Conservation (phyloP, 2,329 filamentous ascomycete species). For the Coleophoma eucalyptorum region DNA sequence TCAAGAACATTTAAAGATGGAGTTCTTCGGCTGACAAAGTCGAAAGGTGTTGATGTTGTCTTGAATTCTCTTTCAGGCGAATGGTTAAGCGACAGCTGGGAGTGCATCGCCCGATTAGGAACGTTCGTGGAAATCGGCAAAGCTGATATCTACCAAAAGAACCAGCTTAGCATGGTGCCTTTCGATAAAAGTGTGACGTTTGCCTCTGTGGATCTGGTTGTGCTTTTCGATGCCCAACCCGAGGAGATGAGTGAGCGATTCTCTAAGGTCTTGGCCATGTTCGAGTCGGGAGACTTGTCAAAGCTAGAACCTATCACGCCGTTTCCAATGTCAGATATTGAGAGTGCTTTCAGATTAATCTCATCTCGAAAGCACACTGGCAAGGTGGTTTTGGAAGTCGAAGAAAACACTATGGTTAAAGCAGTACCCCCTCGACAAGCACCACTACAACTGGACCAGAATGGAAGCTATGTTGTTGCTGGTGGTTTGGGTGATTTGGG, state of each 20-base stretch:
- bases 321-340: constrained; percentile 30
- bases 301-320: constrained; percentile 27
- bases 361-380: constrained; percentile 18
- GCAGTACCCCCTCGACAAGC: background rate
- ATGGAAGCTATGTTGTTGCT: constrained; percentile 21
- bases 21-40: constrained; percentile 14
- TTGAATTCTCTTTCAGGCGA: constrained; percentile 22
- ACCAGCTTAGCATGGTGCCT: constrained; percentile 26
- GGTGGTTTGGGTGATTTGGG: constrained; percentile 24
- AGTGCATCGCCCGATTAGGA: constrained; percentile 29
- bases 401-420: constrained; percentile 4
- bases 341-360: constrained; percentile 11
- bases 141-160: constrained; percentile 20
- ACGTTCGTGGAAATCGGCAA: constrained; percentile 34
- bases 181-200: constrained; percentile 36
- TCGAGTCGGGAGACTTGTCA: constrained; percentile 12
- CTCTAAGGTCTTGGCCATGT: constrained; percentile 14
- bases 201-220: constrained; percentile 31
- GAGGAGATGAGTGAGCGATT: constrained; percentile 3
- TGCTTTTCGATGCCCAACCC: background rate
- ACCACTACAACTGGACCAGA: constrained; percentile 6
- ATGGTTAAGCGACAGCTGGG: constrained; percentile 20
- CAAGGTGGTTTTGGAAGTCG: constrained; percentile 16
- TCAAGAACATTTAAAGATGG: constrained; percentile 15
- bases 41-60: constrained; percentile 21